Percentiles rank a stretch among this genome's conserved stretches.
Conservation (phyloP, 164 flowering plant genomes). For the Dillenia suffruticosa region DNA sequence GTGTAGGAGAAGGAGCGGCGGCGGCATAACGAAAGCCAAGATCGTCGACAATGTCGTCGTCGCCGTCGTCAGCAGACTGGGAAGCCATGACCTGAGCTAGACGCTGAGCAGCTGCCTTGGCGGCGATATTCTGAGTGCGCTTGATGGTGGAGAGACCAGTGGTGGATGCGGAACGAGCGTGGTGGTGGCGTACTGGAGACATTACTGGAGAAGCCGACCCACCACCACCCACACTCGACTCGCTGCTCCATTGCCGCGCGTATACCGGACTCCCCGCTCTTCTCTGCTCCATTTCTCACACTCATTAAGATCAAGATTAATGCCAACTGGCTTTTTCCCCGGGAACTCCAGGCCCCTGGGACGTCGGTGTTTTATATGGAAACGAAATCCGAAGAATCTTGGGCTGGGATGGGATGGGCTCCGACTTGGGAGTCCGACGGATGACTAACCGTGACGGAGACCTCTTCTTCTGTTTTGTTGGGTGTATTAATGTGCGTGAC, state of each 20-base stretch:
- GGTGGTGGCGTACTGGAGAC: conserved; percentile 34
- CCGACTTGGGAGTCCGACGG: too few relatives aligned
- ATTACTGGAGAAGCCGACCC: conserved; percentile 19
- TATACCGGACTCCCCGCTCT: conserved; percentile 27
- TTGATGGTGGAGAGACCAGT: conserved; percentile 49
- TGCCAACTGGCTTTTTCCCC: too few relatives aligned
- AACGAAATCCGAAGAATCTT: too few relatives aligned
- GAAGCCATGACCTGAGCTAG: conserved; percentile 83
- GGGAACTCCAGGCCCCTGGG: too few relatives aligned
- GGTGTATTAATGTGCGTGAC: too few relatives aligned
- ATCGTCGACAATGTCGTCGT: conserved; percentile 32
- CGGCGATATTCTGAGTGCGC: conserved; percentile 60
- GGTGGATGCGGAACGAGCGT: conserved; percentile 38
- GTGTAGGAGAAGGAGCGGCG: conserved; percentile 33
- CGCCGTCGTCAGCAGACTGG: conserved; percentile 47
- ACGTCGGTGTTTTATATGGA: too few relatives aligned
- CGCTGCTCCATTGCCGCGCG: conserved; percentile 43
- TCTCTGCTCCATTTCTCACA: conserved; percentile 26
- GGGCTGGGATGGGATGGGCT: too few relatives aligned
- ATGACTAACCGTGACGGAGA: too few relatives aligned
- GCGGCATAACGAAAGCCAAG: conserved; percentile 35
- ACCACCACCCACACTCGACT: conserved; percentile 14
- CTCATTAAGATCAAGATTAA: too few relatives aligned
- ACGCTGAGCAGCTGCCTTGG: conserved; percentile 80
- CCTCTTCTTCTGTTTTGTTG: too few relatives aligned